These are phyloP conservation scores for Pachyrhizus erosus DNA, from an alignment of 306 rosid species.

Conservation along the genomic window DNA sequence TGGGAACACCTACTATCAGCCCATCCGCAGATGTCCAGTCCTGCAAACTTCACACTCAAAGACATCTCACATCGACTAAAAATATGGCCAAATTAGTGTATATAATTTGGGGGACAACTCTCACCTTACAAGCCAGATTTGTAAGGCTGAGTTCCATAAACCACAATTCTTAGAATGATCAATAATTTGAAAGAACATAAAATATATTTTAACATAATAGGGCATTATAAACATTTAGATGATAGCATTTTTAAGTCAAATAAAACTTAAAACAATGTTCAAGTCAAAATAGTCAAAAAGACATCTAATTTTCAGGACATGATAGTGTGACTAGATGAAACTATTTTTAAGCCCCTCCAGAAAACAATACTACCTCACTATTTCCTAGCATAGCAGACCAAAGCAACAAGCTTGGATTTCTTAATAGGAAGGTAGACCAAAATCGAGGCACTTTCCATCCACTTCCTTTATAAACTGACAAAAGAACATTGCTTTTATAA, in stretches of 20 bases:
- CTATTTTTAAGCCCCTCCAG: neutral
- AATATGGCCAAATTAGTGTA: no score
- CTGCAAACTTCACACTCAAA: no score
- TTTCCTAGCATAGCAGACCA: neutral
- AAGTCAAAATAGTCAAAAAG: neutral
- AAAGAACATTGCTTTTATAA: neutral
- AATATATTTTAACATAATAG: neutral
- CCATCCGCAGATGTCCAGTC: no score
- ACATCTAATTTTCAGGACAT: neutral
- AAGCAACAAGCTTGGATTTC: neutral
- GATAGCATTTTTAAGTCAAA: neutral
- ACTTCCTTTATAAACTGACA: neutral
- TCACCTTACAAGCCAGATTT: no score
- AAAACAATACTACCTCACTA: neutral
- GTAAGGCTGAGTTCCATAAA: no score
- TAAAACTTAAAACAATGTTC: neutral
- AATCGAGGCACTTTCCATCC: neutral
- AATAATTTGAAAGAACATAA: constrained; percentile 3
- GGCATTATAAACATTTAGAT: neutral
- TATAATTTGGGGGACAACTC: no score
- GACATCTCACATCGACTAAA: no score
- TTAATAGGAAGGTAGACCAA: neutral
- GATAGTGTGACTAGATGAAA: neutral
- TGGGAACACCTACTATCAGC: no score
- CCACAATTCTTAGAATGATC: no score